Base-by-base conservation (phyloP, 345 rosid genomes). In the Camelina hispida region DNA sequence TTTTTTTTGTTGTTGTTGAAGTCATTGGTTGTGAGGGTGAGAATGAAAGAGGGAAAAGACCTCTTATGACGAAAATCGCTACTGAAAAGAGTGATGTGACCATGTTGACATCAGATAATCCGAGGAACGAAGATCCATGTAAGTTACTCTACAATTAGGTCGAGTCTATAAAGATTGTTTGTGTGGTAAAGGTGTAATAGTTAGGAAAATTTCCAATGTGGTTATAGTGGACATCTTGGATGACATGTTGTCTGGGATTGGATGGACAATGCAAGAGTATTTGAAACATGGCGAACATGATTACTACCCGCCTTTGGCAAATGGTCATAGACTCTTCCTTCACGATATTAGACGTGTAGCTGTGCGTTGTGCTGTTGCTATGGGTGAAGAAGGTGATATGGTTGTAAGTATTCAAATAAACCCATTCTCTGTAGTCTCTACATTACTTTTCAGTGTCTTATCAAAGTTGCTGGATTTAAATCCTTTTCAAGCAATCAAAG, bases 361-460 rank as follows among this genome's bases (percentile, higher is more conserved):
- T 72, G 92, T 95, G 18, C 91, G 97, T 43, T 87, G 91, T 78
- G 99, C 97, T 52, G 97, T 90, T 75, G 97, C 97, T 61, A 90
- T 90, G 99, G 99, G 97, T 17, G 99, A 95, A 87, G 97, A 95
- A 86, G 97, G 97, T 7, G 97, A 92, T 65, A 76, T 92, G 88
- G 93, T 92, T 80, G 98, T 94, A 91, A 92, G 98, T 87, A 62
- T 71, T 74, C 62, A 22, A 42, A 61, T 3, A 51, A 71, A 30
- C 63, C 52, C 65, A 37, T 13, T 52, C 46, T 17, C 55, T 72
- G 10, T 40, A 40, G 44, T 37, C 47, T 72, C 8, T 40, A 42
- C 16, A 32, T 1, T 22, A 18, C 1, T 3, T 10, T 61, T 23
- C 13, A 34, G 2, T 53, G 34, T 66, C 22, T 69, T 22, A 18